Conservation (phyloP, 2,329 filamentous ascomycete genomes). For the Orbilia ellipsospora region DNA sequence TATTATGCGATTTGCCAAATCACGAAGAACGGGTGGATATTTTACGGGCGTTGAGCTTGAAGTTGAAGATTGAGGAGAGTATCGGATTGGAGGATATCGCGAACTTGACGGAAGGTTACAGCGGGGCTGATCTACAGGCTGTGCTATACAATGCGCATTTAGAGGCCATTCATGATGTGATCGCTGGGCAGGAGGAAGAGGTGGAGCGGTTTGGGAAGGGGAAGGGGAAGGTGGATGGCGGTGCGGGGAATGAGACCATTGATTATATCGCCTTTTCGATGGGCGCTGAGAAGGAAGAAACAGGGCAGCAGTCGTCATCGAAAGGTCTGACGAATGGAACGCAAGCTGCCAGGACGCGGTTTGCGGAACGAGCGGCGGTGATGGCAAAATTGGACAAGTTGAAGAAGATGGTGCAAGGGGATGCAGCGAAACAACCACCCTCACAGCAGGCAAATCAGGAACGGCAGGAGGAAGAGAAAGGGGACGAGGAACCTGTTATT, state of each 20-base stretch:
- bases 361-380: constrained; percentile 83
- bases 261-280: constrained; percentile 58
- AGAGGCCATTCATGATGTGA: constrained; percentile 93
- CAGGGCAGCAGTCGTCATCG: constrained; percentile 61
- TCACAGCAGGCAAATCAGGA: constrained; percentile 40
- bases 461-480: constrained; percentile 60
- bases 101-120: constrained; percentile 84
- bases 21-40: constrained; percentile 88
- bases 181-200: constrained; percentile 71
- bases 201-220: constrained; percentile 60
- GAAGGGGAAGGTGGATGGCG: constrained; percentile 62
- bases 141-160: constrained; percentile 96
- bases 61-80: constrained; percentile 71
- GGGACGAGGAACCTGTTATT: constrained; percentile 78
- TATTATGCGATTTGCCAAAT: constrained; percentile 89
- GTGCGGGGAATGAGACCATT: constrained; percentile 59
- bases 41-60: constrained; percentile 79
- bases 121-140: constrained; percentile 92
- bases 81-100: constrained; percentile 78
- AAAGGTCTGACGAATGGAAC: constrained; percentile 60
- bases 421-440: constrained; percentile 18
- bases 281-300: constrained; percentile 55
- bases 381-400: constrained; percentile 83
- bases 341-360: constrained; percentile 65
- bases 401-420: constrained; percentile 65